Base-by-base conservation (phyloP, 768 basidiomycete species). In the Lactarius hatsudake region DNA sequence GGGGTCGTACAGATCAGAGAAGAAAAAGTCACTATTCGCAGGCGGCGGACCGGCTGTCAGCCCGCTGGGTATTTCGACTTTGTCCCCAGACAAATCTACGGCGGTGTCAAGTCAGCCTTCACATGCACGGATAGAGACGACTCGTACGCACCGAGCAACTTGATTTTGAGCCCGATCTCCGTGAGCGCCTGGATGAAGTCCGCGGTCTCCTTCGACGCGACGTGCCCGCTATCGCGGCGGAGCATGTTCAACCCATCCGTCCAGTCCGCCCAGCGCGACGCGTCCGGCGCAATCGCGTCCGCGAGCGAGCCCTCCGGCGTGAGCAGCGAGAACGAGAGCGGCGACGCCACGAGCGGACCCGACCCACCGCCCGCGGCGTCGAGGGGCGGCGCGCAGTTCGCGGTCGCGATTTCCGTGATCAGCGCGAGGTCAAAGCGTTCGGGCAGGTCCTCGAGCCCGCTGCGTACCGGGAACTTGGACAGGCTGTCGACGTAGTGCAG, bases 181-280 rank as follows among this genome's bases (percentile, higher is more conserved):
- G 94, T 96, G 71, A 96, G 79, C 10, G 89, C 87, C 73, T 91
- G 85, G 13, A 96, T 90, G 73, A 94, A 93, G 28, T 87, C 89
- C 45, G 89, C 90, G 0, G 94, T 95, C 77, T 94, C 91, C 70
- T 87, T 84, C 5, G 93, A 93, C 15, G 89, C 80, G 65, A 94
- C 91, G 74, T 93, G 92, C 9, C 91, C 90, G 20, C 91, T 87
- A 70, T 91, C 91, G 61, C 87, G 80, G 48, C 92, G 81, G 51
- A 96, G 82, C 87, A 96, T 91, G 72, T 93, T 93, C 76, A 96
- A 74, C 5, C 94, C 94, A 75, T 96, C 94, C 2, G 93, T 93
- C 94, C 94, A 96, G 78, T 96, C 94, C 18, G 92, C 90, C 89
- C 91, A 95, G 20, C 89, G 81, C 20, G 87, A 86, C 61, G 85